Evolutionary conservation across 1,284 basidiomycete species (phyloP).

Genomic region (Cutaneotrichosporon sp.): DNA sequence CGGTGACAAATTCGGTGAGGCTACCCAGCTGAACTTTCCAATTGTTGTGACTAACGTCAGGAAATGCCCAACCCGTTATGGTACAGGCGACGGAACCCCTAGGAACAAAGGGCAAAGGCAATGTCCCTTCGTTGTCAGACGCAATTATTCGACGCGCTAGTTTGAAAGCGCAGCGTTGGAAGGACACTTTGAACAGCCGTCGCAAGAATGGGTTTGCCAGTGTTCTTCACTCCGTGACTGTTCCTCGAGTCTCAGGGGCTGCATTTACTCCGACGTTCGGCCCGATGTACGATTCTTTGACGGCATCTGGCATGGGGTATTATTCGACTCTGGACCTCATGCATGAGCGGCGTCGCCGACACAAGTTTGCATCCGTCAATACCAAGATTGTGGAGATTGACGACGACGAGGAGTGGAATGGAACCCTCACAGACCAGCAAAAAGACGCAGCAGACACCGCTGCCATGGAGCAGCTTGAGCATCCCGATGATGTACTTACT

Average conservation of each 20-base stretch:
- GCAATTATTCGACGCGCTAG: constrained; percentile 33
- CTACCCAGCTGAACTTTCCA: neutral
- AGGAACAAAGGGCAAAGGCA: constrained; percentile 5
- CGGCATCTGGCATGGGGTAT: constrained; percentile 29
- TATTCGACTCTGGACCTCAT: constrained; percentile 33
- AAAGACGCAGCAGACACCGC: constrained; percentile 4
- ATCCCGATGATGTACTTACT: constrained; percentile 23
- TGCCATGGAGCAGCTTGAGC: constrained; percentile 2
- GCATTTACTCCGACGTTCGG: constrained; percentile 36
- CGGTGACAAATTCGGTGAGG: constrained; percentile 34
- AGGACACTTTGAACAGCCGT: constrained; percentile 17
- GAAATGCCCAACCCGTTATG: constrained; percentile 29
- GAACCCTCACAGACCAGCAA: neutral
- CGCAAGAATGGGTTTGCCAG: constrained; percentile 3
- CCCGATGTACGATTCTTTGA: constrained; percentile 34
- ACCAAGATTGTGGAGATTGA: constrained; percentile 3
- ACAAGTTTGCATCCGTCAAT: constrained; percentile 10
- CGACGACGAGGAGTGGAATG: constrained; percentile 10
- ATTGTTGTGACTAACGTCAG: constrained; percentile 16
- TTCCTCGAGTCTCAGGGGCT: neutral
- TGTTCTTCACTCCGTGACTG: constrained; percentile 3
- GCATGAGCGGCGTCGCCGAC: constrained; percentile 29
- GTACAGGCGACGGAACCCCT: constrained; percentile 24
- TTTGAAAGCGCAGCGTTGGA: constrained; percentile 38
- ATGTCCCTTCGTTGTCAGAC: constrained; percentile 23